Base-by-base conservation (phyloP, 2,329 filamentous ascomycete species). In the Colletotrichum cordylinicola region DNA sequence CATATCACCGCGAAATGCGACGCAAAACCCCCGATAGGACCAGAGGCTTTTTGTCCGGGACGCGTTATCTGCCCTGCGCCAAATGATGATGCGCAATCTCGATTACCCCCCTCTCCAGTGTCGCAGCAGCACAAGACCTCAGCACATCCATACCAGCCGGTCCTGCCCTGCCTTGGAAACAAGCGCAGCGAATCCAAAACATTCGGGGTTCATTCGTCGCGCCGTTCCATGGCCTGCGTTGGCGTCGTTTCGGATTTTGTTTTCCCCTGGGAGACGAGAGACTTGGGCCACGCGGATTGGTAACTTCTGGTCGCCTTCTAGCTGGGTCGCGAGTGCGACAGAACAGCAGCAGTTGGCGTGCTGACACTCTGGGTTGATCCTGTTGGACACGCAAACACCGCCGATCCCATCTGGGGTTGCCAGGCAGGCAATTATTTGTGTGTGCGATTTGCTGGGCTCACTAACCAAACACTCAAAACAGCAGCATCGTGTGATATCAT, bases 61-160 rank as follows among this genome's bases (percentile, higher is more conserved):
- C 29, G 31, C 61, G 31, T 27, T 21, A 27, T 65, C 62, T 55
- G 37, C 35, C 27, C 12, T 21, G n/a, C 37, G 16, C 56, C 61
- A 67, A 75, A 72, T 68, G 69, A 70, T 27, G 67, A 75, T 64
- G 69, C 29, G 62, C 72, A 62, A 48, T 61, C 39, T 43, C 69
- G 37, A 72, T 75, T 21, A 48, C 6, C 43, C 37, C 37, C 33
- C n/a, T 67, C 52, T 58, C 24, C 61, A 33, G 60, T 37, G 31
- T 21, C 43, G 39, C 6, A 67, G 61, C 55, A 62, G 55, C 61
- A 33, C 18, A 35, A 61, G 27, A 61, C 10, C 10, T 58, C 33
- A 37, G 52, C 48, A 18, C 68, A 10, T 33, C 18, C 31, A 61
- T 61, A 8, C 16, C 31, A 61, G 24, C 58, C 27, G 58, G 29